Evolutionary conservation across 345 rosid species (phyloP).

Genomic region (Pugionium dolabratum): DNA sequence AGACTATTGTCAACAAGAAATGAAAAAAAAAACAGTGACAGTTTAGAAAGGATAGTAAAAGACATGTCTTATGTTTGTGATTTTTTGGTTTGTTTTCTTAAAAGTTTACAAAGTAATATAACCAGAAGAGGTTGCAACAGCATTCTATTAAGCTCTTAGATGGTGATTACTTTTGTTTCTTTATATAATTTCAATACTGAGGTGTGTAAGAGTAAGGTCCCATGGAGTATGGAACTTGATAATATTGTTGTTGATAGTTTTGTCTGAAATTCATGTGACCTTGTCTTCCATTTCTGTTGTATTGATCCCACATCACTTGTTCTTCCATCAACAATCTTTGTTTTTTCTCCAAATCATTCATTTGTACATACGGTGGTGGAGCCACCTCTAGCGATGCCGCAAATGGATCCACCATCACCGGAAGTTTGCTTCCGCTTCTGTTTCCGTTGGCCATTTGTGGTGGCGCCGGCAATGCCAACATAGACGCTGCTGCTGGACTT

Average conservation of each 20-base stretch:
- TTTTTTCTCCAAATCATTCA: slow-evolving; percentile 69
- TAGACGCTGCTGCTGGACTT: slow-evolving; percentile 46
- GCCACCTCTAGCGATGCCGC: slow-evolving; percentile 59
- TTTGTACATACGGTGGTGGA: slow-evolving; percentile 64
- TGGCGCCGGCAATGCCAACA: slow-evolving; percentile 55
- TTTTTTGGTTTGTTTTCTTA: too few relatives aligned
- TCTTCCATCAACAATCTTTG: slow-evolving; percentile 60
- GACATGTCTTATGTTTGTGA: too few relatives aligned
- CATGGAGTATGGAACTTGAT: slow-evolving; percentile 29
- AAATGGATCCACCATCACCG: slow-evolving; percentile 52
- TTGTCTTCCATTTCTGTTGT: slow-evolving; percentile 57
- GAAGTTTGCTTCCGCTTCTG: slow-evolving; percentile 30
- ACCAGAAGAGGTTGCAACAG: too few relatives aligned
- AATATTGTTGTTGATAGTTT: slow-evolving; percentile 28
- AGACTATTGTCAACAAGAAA: too few relatives aligned
- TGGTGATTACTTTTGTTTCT: too few relatives aligned
- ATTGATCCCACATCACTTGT: slow-evolving; percentile 71
- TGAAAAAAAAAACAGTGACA: too few relatives aligned
- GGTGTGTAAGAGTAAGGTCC: slow-evolving; percentile 32
- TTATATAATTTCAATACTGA: slow-evolving; percentile 13
- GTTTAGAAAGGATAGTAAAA: too few relatives aligned
- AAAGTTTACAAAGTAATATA: too few relatives aligned
- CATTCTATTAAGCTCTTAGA: too few relatives aligned
- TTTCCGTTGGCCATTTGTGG: slow-evolving; percentile 25
- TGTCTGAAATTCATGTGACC: slow-evolving; percentile 42